Conservation (phyloP, 2,329 filamentous ascomycete genomes). For the Diaporthe caulivora region DNA sequence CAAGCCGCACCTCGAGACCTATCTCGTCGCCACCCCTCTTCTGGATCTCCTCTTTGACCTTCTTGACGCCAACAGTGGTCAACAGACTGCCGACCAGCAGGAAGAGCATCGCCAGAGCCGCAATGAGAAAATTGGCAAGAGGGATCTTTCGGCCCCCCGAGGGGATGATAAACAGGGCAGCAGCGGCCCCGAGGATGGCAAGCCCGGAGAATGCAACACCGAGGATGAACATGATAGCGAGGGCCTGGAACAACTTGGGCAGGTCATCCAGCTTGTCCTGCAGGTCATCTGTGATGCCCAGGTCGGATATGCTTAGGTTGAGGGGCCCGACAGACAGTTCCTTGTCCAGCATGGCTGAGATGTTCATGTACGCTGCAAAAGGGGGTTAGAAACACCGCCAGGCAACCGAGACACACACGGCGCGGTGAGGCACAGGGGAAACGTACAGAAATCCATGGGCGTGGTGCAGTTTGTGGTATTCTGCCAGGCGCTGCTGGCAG, state of each 20-base stretch:
- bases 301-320: constrained; percentile 57
- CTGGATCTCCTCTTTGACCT: constrained; percentile 54
- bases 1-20: constrained; percentile 58
- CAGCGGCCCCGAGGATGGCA: constrained; percentile 55
- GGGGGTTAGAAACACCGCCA: background rate
- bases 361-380: constrained; percentile 52
- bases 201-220: constrained; percentile 57
- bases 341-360: constrained; percentile 60
- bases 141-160: constrained; percentile 40
- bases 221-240: constrained; percentile 63
- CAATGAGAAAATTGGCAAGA: constrained; percentile 53
- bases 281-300: constrained; percentile 60
- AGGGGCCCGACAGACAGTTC: constrained; percentile 60
- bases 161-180: constrained; percentile 46
- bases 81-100: constrained; percentile 58
- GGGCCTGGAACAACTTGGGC: constrained; percentile 60
- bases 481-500: constrained; percentile 41
- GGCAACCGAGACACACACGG: fast-evolving
- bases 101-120: constrained; percentile 51
- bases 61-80: constrained; percentile 55
- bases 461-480: constrained; percentile 46
- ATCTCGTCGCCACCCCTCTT: constrained; percentile 57
- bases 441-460: constrained; percentile 42
- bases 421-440: background rate
- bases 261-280: constrained; percentile 62